A percentile compares a stretch with the other conserved stretches of the same genome.
phyloP scores from a whole-genome alignment of 176 grass and related monocot species.

The Juncus effusus region DNA sequence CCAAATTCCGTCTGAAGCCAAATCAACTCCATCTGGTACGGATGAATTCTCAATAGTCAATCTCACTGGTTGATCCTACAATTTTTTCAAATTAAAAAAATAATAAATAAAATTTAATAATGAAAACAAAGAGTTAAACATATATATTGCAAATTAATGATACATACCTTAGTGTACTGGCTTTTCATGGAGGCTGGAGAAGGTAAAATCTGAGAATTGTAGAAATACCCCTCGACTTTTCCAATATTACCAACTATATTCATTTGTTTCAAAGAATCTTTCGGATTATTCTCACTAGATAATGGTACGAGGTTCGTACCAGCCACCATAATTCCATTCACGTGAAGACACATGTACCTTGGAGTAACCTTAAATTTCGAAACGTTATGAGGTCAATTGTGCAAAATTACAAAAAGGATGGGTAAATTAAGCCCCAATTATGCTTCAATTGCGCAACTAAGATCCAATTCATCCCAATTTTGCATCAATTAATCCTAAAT shows the following conservation, averaged over 20 bases:
- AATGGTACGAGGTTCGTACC: constrained; percentile 42
- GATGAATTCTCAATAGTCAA: constrained; percentile 71
- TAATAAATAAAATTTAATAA: background rate
- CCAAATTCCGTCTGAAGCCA: constrained; percentile 77
- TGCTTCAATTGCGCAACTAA: background rate
- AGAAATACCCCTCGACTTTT: constrained; percentile 67
- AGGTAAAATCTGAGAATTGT: constrained; percentile 55
- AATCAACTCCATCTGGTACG: constrained; percentile 74
- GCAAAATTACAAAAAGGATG: constrained; percentile 1
- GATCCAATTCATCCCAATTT: background rate
- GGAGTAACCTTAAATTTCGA: constrained; percentile 45
- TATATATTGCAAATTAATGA: background rate
- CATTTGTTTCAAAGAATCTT: constrained; percentile 38
- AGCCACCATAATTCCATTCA: constrained; percentile 52
- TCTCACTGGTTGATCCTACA: constrained; percentile 73
- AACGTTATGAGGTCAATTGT: constrained; percentile 13
- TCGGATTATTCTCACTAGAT: constrained; percentile 18
- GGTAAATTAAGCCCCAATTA: background rate
- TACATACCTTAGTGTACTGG: constrained; percentile 57
- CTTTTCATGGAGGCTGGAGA: constrained; percentile 41
- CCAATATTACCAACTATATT: constrained; percentile 51
- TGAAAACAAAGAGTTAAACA: background rate
- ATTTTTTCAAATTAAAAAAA: constrained; percentile 10
- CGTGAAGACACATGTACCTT: constrained; percentile 53
- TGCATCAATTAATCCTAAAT: constrained; percentile 9